phyloP scores from a whole-genome alignment of 768 basidiomycete genomes.

The Tephrocybe sp. region DNA sequence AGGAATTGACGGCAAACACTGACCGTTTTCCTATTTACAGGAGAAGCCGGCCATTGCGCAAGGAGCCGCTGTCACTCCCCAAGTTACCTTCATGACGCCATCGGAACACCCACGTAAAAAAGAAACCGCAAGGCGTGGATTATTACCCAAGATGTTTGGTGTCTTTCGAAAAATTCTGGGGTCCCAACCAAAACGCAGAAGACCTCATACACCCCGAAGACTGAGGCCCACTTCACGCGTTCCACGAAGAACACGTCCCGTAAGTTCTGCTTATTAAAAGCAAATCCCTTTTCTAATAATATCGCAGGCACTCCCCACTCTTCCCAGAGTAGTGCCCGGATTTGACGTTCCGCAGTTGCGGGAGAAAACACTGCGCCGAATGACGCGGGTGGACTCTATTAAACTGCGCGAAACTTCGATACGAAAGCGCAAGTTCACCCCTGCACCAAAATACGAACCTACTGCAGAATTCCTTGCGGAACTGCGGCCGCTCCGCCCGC shows the following conservation, averaged over 20 bases:
- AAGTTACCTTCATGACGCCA: too few species aligned
- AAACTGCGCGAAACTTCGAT: slow-evolving; percentile 11
- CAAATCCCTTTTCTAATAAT: background rate
- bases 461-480: slow-evolving; percentile 1
- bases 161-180: background rate
- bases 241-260: background rate
- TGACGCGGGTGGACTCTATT: slow-evolving; percentile 13
- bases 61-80: too few species aligned
- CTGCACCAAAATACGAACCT: background rate
- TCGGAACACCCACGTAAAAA: too few species aligned
- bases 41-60: too few species aligned
- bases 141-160: too few species aligned
- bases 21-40: too few species aligned
- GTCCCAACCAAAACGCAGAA: too few species aligned
- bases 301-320: slow-evolving; percentile 4
- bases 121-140: too few species aligned
- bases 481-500: background rate
- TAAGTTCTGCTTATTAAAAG: background rate
- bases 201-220: too few species aligned
- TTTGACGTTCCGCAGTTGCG: background rate
- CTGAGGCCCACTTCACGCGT: too few species aligned
- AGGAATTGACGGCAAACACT: too few species aligned
- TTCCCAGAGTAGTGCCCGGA: slow-evolving; percentile 14
- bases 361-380: slow-evolving; percentile 14
- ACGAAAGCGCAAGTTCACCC: slow-evolving; percentile 9